Conservation (phyloP, 1,284 basidiomycete genomes). For the Gymnopus androsaceus region DNA sequence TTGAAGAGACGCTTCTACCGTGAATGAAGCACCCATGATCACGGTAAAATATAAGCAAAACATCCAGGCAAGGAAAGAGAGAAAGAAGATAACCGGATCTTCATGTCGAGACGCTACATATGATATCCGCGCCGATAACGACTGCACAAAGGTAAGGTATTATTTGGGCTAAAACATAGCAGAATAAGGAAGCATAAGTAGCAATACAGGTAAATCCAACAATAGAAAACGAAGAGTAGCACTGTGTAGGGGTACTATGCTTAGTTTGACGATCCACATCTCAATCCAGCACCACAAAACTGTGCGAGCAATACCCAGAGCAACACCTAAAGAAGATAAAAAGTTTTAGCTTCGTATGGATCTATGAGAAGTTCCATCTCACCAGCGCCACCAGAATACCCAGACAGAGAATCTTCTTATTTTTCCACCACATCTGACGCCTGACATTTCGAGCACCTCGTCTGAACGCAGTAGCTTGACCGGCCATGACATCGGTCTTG, state of each 20-base stretch:
- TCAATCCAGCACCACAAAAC: conserved; percentile 81
- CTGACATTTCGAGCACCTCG: conserved; percentile 86
- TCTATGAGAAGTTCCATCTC: conserved; percentile 34
- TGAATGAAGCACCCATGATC: background rate
- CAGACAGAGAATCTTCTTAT: conserved; percentile 75
- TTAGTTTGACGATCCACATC: conserved; percentile 43
- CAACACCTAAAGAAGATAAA: conserved; percentile 50
- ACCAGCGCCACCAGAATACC: conserved; percentile 76
- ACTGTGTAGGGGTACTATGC: conserved; percentile 11
- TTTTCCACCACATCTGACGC: conserved; percentile 97
- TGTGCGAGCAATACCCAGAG: conserved; percentile 82
- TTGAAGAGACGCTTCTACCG: background rate
- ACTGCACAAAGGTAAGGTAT: background rate
- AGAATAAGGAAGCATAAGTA: background rate
- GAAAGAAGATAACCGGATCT: conserved; percentile 16
- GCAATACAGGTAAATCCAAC: background rate
- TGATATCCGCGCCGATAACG: background rate
- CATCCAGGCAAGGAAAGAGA: conserved; percentile 3
- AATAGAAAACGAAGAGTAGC: background rate
- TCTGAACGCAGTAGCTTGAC: conserved; percentile 94
- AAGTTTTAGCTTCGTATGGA: conserved; percentile 10
- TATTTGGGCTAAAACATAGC: no score
- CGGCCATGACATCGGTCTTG: conserved; percentile 95
- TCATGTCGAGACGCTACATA: background rate
- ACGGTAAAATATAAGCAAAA: background rate